Conservation (phyloP, 495 filamentous ascomycete species). For the Aspergillus baeticus region DNA sequence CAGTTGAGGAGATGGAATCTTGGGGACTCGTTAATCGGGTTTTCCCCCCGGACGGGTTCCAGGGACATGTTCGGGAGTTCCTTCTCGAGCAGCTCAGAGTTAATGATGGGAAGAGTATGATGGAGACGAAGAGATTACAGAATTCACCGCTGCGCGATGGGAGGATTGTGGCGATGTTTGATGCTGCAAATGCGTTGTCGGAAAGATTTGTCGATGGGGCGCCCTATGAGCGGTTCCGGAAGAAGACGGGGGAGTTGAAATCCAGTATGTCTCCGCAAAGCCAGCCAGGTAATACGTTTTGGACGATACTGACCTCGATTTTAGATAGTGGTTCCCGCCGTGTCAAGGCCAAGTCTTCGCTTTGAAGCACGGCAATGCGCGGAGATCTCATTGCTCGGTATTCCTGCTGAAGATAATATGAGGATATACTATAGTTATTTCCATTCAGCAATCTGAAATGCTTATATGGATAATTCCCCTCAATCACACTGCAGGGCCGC, state of each 20-base stretch:
- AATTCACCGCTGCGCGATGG: conserved; percentile 16
- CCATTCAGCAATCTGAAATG: no score
- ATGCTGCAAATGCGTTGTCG: conserved; percentile 20
- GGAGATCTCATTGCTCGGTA: no score
- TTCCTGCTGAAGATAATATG: no score
- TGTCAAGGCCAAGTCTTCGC: no score
- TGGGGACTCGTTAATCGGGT: conserved; percentile 15
- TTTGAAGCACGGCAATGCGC: no score
- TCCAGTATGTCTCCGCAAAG: background rate
- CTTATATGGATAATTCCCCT: no score
- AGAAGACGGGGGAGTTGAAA: conserved; percentile 13
- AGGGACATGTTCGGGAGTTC: conserved; percentile 12
- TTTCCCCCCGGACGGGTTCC: conserved; percentile 18
- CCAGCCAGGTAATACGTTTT: no score
- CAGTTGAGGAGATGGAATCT: conserved; percentile 16
- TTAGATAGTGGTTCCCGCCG: no score
- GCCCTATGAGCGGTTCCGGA: conserved; percentile 16
- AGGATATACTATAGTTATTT: no score
- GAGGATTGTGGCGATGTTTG: conserved; percentile 17
- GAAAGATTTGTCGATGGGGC: conserved; percentile 21
- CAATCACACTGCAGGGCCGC: no score
- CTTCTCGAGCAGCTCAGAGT: conserved; percentile 15
- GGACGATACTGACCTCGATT: no score
- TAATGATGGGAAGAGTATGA: conserved; percentile 24
- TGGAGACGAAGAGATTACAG: conserved; percentile 21